A percentile compares a stretch with the other conserved stretches of the same genome.
These are phyloP conservation scores for Phanerodontia chrysosporium DNA, from an alignment of 768 basidiomycete species.

Conservation along the genomic window DNA sequence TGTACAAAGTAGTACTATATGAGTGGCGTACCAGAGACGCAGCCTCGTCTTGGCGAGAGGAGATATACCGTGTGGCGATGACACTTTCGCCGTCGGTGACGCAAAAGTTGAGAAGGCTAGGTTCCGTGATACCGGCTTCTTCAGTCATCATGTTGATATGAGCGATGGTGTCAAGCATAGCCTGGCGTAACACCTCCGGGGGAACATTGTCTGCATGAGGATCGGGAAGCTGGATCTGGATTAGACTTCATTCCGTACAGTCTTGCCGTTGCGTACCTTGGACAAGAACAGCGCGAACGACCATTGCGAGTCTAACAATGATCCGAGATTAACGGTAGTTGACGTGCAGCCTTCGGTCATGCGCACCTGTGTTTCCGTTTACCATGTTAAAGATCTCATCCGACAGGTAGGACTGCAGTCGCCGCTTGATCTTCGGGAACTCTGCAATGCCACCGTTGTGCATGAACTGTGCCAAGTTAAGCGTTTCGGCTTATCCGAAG, in stretches of 20 bases:
- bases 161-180: conserved; percentile 87
- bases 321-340: neutral
- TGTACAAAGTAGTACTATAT: neutral
- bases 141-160: conserved; percentile 73
- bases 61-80: conserved; percentile 92
- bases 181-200: conserved; percentile 64
- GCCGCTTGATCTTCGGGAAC: conserved; percentile 77
- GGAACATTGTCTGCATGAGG: conserved; percentile 74
- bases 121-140: conserved; percentile 73
- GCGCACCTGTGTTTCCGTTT: conserved; percentile 85
- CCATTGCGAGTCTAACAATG: conserved; percentile 84
- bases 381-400: conserved; percentile 86
- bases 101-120: conserved; percentile 92
- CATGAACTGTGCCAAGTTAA: conserved; percentile 69
- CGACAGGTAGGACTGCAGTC: conserved; percentile 66
- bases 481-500: neutral
- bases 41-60: conserved; percentile 86
- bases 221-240: conserved; percentile 62
- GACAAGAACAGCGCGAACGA: conserved; percentile 90
- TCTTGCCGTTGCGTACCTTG: conserved; percentile 40
- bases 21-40: conserved; percentile 66
- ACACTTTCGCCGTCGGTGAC: conserved; percentile 94
- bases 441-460: conserved; percentile 93
- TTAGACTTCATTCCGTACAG: neutral
- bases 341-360: neutral